Evolutionary conservation across 768 basidiomycete genomes (phyloP), one percentile per base, ranked within the genome.

Genomic region (Russula compacta): DNA sequence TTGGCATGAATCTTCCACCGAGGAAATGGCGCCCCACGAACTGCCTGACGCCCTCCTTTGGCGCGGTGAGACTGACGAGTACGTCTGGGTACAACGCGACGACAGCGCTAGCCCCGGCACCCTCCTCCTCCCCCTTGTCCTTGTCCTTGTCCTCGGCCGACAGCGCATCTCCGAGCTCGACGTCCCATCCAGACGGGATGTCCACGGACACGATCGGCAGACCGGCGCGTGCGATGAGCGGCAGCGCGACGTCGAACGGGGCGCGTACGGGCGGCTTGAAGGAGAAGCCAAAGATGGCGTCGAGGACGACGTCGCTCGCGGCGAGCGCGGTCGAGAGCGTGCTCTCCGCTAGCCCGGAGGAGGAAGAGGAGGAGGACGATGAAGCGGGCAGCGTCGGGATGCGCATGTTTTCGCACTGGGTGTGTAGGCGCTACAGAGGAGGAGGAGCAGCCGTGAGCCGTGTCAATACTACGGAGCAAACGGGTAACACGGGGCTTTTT

Each of bases 271-370:
- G 95, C 0, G 89, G 87, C 60, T 87, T 79, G 82, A 98, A 99
- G 1, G 95, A 98, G 76, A 99, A 98, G 5, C 95, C 97, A 67
- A 99, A 99, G 59, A 99, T 89, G 5, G 95, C 92, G 69, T 99
- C 97, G 56, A 99, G 78, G 19, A 98, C 81, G 46, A 97, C 84
- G 71, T 97, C 90, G 4, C 83, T 82, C 35, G 79, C 76, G 7
- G 76, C 68, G 40, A 89, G 77, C 6, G 81, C 80, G 46, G 74
- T 70, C 50, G 74, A 71, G 19, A 89, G 78, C 38, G 76, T 66
- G 19, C 78, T 75, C 43, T 46, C 59, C 1, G 40, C 46, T 1
- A 48, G 38, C 15, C 72, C 66, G 21, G 81, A 79, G 42, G 24
- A 29, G 24, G 24, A 29, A 3, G 24, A 29, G 24, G 24, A 29